Conservation (phyloP, 305 asterid species). For the Lippia alba region DNA sequence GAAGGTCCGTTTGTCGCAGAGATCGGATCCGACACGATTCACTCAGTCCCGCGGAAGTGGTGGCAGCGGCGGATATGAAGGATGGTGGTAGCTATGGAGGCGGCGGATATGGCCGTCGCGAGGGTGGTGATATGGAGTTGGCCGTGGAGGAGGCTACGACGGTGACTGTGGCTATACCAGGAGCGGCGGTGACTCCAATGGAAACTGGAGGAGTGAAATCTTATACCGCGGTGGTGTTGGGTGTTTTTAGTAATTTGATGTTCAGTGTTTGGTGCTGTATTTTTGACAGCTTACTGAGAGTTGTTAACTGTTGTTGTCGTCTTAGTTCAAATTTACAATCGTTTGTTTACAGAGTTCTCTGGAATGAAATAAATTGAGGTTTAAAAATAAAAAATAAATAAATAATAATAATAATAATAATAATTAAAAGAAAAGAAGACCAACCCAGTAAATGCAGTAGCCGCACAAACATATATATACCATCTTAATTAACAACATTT, state of each 20-base stretch:
- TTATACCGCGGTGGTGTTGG: background rate
- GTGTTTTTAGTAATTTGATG: slow-evolving; percentile 13
- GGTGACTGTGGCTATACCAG: slow-evolving; percentile 34
- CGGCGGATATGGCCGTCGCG: slow-evolving; percentile 33
- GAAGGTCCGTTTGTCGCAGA: slow-evolving; percentile 78
- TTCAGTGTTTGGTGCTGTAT: slow-evolving; percentile 11
- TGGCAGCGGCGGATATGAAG: too few species aligned
- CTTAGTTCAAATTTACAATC: slow-evolving; percentile 15
- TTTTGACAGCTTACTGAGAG: slow-evolving; percentile 37
- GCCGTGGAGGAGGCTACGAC: slow-evolving; percentile 30
- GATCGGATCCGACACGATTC: slow-evolving; percentile 73
- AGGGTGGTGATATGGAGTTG: slow-evolving; percentile 31
- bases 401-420: too few species aligned
- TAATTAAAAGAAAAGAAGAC: too few species aligned
- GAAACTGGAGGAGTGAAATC: slow-evolving; percentile 47
- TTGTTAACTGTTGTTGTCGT: background rate
- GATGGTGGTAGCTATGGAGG: too few species aligned
- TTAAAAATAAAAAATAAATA: too few species aligned
- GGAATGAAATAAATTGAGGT: slow-evolving; percentile 46
- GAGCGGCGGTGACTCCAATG: slow-evolving; percentile 38
- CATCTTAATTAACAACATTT: too few species aligned
- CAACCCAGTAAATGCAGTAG: too few species aligned
- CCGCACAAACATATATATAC: too few species aligned
- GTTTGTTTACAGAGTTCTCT: slow-evolving; percentile 40
- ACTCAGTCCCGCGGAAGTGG: too few species aligned